phyloP scores from a whole-genome alignment of 2,329 filamentous ascomycete species.

The Hypoxylon rubiginosum region DNA sequence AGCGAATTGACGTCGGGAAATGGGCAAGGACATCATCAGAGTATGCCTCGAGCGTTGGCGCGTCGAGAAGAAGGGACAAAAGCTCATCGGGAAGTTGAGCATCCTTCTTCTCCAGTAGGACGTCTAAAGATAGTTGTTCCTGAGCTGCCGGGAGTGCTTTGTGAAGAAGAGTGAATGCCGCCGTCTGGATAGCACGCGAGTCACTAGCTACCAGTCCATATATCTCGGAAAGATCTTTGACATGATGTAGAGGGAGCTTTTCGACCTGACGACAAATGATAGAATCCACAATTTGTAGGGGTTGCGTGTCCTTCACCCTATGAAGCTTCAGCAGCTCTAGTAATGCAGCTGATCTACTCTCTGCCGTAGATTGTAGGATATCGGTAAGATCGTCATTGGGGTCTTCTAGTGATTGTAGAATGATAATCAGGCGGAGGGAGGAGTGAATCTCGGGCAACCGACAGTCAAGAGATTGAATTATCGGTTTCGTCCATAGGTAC shows the following conservation, averaged over 20 bases:
- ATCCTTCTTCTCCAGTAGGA: conserved; percentile 76
- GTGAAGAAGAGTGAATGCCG: conserved; percentile 85
- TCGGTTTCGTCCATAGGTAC: conserved; percentile 67
- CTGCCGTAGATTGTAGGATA: conserved; percentile 72
- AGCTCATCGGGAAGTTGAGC: conserved; percentile 86
- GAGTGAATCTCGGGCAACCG: conserved; percentile 75
- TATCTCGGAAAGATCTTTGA: conserved; percentile 75
- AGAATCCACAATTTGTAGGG: conserved; percentile 80
- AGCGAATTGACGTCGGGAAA: conserved; percentile 78
- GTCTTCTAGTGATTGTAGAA: conserved; percentile 74
- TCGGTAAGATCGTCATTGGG: conserved; percentile 90
- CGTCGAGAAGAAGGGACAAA: conserved; percentile 83
- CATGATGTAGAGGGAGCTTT: conserved; percentile 71
- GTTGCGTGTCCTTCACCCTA: conserved; percentile 66
- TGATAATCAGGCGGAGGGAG: conserved; percentile 77
- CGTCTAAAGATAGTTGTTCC: conserved; percentile 85
- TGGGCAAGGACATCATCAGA: conserved; percentile 74
- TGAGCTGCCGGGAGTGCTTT: conserved; percentile 82
- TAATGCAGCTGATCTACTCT: conserved; percentile 68
- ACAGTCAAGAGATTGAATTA: conserved; percentile 58
- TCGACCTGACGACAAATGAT: conserved; percentile 78
- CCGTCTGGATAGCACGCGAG: conserved; percentile 80
- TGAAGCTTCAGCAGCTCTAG: conserved; percentile 72
- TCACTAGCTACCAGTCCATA: conserved; percentile 83
- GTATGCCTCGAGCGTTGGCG: conserved; percentile 78